phyloP scores from a whole-genome alignment of 345 rosid genomes.

The Salix purpurea region DNA sequence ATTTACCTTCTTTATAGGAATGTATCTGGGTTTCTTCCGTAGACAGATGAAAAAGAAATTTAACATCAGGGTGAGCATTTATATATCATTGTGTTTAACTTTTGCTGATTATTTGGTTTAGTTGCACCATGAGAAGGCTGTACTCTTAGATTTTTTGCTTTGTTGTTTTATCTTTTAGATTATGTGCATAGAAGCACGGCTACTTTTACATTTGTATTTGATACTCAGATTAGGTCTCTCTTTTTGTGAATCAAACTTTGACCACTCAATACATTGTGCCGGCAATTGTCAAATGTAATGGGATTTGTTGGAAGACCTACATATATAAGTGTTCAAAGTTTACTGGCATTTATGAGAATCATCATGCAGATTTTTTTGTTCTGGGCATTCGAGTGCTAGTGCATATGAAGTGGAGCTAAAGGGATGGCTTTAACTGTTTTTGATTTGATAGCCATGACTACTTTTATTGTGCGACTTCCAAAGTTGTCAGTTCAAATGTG shows the following conservation, averaged over 20 bases:
- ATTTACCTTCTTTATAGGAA: conserved; percentile 45
- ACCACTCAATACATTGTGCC: too few relatives aligned
- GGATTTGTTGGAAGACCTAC: not conserved
- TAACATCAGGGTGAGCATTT: conserved; percentile 66
- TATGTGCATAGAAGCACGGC: too few relatives aligned
- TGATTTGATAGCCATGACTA: not conserved
- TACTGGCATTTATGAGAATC: not conserved
- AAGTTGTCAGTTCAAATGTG: too few relatives aligned
- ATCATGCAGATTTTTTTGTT: not conserved
- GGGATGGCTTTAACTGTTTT: not conserved
- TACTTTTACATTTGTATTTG: too few relatives aligned
- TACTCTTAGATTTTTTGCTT: not conserved
- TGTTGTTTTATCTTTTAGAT: not conserved
- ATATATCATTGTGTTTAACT: not conserved
- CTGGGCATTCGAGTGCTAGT: not conserved
- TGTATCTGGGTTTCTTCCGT: conserved; percentile 71
- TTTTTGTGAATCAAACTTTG: too few relatives aligned
- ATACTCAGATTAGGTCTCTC: too few relatives aligned
- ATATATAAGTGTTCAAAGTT: not conserved
- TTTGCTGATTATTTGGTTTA: not conserved
- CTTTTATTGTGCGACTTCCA: not conserved
- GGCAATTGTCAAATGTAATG: not conserved
- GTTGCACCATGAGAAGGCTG: not conserved
- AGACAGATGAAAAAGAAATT: conserved; percentile 61
- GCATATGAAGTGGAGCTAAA: not conserved